Conservation (phyloP, 257 asterid species). For the Oldenlandia corymbosa region DNA sequence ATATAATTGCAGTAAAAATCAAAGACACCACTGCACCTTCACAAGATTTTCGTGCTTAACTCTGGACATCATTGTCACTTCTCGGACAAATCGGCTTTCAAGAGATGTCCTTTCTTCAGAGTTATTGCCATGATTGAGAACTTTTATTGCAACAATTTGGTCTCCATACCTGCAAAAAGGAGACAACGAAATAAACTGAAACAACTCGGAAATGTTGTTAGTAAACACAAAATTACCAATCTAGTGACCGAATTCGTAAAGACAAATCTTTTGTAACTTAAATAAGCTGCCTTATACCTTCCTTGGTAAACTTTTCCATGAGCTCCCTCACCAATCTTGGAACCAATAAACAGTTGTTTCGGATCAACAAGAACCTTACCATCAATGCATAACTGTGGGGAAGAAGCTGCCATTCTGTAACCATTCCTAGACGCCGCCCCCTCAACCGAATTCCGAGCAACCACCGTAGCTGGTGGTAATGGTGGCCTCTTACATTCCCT, state of each 20-base stretch:
- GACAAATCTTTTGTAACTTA: neutral
- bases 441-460: too few relatives aligned
- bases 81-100: constrained; percentile 81
- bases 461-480: constrained; percentile 16
- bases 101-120: constrained; percentile 65
- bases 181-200: constrained; percentile 1
- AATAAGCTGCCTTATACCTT: constrained; percentile 35
- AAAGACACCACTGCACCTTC: constrained; percentile 40
- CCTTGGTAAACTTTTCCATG: constrained; percentile 98
- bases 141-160: constrained; percentile 86
- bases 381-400: constrained; percentile 49
- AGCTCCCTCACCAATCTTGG: constrained; percentile 95
- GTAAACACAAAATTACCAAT: too few relatives aligned
- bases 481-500: constrained; percentile 24
- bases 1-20: neutral
- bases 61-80: constrained; percentile 88
- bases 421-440: constrained; percentile 47
- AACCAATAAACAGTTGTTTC: constrained; percentile 68
- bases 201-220: too few relatives aligned
- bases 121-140: constrained; percentile 67
- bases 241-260: too few relatives aligned
- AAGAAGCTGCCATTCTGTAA: constrained; percentile 27
- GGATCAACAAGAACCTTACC: constrained; percentile 84
- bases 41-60: constrained; percentile 94
- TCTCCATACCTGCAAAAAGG: constrained; percentile 60